These are phyloP conservation scores for Trametes versicolor DNA, from an alignment of 1,284 basidiomycete species.

Conservation along the genomic window DNA sequence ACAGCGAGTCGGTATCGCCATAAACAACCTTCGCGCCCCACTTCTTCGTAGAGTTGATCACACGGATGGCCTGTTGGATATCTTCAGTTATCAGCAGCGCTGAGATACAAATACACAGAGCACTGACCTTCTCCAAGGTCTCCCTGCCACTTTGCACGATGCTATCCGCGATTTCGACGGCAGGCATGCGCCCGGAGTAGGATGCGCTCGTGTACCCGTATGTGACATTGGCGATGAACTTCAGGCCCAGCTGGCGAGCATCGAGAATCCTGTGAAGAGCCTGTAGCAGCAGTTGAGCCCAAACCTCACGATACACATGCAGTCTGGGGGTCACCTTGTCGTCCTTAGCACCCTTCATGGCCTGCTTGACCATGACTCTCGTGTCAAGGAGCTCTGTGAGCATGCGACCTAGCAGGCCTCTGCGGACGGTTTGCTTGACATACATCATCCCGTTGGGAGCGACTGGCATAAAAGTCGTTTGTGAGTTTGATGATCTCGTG, in stretches of 20 bases:
- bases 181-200: slow-evolving; percentile 97
- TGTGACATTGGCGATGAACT: slow-evolving; percentile 90
- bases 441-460: slow-evolving; percentile 96
- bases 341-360: slow-evolving; percentile 84
- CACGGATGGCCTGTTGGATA: slow-evolving; percentile 76
- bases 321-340: slow-evolving; percentile 76
- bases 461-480: slow-evolving; percentile 57
- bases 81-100: not conserved
- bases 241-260: slow-evolving; percentile 89
- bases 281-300: slow-evolving; percentile 52
- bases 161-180: slow-evolving; percentile 97
- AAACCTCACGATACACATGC: not conserved
- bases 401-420: slow-evolving; percentile 92
- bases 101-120: not conserved
- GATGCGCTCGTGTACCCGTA: slow-evolving; percentile 96
- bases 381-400: slow-evolving; percentile 93
- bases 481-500: not conserved
- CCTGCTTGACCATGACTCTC: slow-evolving; percentile 97
- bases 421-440: slow-evolving; percentile 87
- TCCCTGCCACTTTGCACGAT: slow-evolving; percentile 97
- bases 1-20: slow-evolving; percentile 98
- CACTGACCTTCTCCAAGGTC: slow-evolving; percentile 87
- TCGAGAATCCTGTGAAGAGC: slow-evolving; percentile 80
- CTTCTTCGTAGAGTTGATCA: slow-evolving; percentile 80
- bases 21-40: slow-evolving; percentile 96